phyloP scores from a whole-genome alignment of 75 land plant genomes.

The Ceratopteris richardii region DNA sequence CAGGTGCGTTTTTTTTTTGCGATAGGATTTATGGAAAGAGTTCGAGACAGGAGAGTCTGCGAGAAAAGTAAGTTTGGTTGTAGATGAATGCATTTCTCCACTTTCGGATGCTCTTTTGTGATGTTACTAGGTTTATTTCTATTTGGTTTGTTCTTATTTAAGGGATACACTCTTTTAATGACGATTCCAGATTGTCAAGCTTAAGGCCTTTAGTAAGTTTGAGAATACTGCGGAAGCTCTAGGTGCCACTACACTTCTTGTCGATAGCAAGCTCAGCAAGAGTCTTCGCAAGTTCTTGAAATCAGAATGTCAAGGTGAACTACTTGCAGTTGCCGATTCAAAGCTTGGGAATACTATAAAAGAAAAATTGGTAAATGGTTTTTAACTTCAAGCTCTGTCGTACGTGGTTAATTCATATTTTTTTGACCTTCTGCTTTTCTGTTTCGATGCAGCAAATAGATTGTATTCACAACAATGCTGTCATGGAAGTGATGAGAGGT shows the following conservation, averaged over 20 bases:
- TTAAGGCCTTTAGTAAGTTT: conserved; percentile 91
- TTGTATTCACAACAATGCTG: conserved; percentile 78
- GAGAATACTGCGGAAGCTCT: conserved; percentile 89
- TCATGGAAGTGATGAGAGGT: conserved; percentile 89
- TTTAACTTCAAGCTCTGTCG: neutral
- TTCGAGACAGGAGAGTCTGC: conserved; percentile 70
- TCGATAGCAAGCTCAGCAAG: conserved; percentile 89
- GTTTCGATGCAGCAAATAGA: conserved; percentile 61
- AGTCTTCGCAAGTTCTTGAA: conserved; percentile 74
- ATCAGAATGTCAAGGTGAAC: conserved; percentile 70
- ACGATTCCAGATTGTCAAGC: conserved; percentile 60
- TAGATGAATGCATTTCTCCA: no score
- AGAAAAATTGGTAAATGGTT: conserved; percentile 63
- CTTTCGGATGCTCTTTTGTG: no score
- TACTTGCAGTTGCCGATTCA: conserved; percentile 86
- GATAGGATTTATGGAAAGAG: conserved; percentile 84
- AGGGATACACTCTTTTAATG: neutral
- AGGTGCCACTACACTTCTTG: conserved; percentile 50
- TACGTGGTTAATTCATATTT: neutral
- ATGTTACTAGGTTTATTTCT: neutral
- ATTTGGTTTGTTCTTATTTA: neutral
- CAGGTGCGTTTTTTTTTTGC: conserved; percentile 7
- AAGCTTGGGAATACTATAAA: conserved; percentile 87
- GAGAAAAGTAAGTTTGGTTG: conserved; percentile 57
- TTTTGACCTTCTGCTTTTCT: neutral